Base-by-base conservation (phyloP, 2,329 filamentous ascomycete genomes). In the Blumeria graminis region DNA sequence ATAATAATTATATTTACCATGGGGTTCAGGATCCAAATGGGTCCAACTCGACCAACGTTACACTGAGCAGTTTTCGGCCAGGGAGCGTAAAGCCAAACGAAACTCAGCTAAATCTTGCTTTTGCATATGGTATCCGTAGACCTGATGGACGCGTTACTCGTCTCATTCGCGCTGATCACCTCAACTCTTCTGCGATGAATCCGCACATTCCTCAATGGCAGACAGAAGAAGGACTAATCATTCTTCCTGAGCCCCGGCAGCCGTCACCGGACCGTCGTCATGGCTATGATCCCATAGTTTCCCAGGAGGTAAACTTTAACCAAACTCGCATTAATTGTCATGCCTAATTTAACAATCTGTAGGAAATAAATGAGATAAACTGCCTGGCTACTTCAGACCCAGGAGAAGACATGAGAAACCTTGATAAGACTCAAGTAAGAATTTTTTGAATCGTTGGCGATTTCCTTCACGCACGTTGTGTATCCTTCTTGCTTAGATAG, bases 81-180 rank as follows among this genome's bases (percentile, higher is more conserved):
- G 65, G 65, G 8, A 38, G 54, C 1, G 56, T 61, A 1, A 61
- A 38, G 8, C 60, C 63, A 3, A 58, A 58, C 1, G 56, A 61
- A 0, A 56, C 58, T 9, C 64, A 66, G 55, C 36, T 67, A 0
- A 53, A 61, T 28, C 50, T 58, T 34, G 64, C 65, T 13, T 74
- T 70, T 56, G 71, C 69, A 1, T 80, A 80, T 63, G 77, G 71
- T 60, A 71, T 75, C 55, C 71, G 74, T 55, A 71, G 77, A 6
- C 72, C 72, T 8, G 71, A 77, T 57, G 77, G 77, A 3, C 66
- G 69, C 51, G 74, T 71, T 58, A 78, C 77, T 5, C 69, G 73
- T 3, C 71, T 81, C 0, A 68, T 80, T 13, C 75, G 75, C 0
- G 76, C 74, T 0, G 77, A 81, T 59, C 68, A 71, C 66, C 65